Percentiles rank a stretch among this genome's conserved stretches.
phyloP scores from a whole-genome alignment of 2,329 filamentous ascomycete species.

The Diaporthe destruens region DNA sequence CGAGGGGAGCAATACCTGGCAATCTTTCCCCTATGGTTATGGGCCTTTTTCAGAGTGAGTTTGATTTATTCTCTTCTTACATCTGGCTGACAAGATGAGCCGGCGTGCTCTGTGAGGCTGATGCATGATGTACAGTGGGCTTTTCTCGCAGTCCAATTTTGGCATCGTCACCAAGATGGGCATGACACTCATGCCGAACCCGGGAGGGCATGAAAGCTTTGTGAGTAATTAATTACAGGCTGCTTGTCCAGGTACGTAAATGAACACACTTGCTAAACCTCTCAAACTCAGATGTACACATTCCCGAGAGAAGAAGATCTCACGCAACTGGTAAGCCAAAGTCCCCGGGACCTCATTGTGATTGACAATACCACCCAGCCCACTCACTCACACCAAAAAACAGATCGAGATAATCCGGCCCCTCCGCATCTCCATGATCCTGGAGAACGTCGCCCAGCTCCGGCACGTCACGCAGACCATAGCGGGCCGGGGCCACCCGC shows the following conservation, averaged over 20 bases:
- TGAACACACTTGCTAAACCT: constrained; percentile 45
- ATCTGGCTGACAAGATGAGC: neutral
- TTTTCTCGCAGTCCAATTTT: constrained; percentile 64
- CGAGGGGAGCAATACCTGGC: constrained; percentile 55
- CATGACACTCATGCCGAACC: constrained; percentile 65
- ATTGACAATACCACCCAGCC: neutral
- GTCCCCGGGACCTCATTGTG: neutral
- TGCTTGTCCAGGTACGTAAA: neutral
- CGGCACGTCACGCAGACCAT: constrained; percentile 56
- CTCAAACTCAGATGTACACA: constrained; percentile 54
- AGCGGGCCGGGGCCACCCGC: constrained; percentile 52
- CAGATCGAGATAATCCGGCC: constrained; percentile 54
- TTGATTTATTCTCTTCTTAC: neutral
- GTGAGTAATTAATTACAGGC: constrained; percentile 46
- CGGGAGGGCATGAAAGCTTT: constrained; percentile 59
- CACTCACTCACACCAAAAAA: neutral
- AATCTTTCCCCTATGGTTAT: constrained; percentile 57
- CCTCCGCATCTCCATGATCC: constrained; percentile 49
- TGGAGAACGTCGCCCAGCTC: constrained; percentile 62
- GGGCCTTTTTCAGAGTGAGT: constrained; percentile 51
- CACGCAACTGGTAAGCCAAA: constrained; percentile 53
- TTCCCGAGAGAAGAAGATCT: constrained; percentile 64
- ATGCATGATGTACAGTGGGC: constrained; percentile 49
- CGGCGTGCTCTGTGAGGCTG: neutral
- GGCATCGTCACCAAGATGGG: constrained; percentile 67